Percentiles rank a stretch among this genome's conserved stretches.
phyloP scores from a whole-genome alignment of 345 rosid species.

The Euphorbia peplus region DNA sequence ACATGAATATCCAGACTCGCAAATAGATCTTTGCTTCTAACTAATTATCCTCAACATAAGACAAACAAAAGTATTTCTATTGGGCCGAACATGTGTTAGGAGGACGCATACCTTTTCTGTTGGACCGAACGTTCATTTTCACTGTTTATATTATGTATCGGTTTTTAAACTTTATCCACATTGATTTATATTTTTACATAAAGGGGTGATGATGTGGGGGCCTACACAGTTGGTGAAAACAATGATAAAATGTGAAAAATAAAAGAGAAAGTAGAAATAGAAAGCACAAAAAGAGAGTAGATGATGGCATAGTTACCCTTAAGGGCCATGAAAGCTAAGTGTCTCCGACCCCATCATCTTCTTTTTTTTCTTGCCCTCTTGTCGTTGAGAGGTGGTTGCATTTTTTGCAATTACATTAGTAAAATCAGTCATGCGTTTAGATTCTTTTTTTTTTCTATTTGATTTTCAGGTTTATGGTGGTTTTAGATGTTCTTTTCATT shows the following conservation, averaged over 20 bases:
- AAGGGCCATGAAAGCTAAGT: slow-evolving; percentile 50
- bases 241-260: slow-evolving; percentile 6
- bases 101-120: too few species aligned
- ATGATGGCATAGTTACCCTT: slow-evolving; percentile 14
- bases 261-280: not conserved
- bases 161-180: too few species aligned
- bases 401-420: slow-evolving; percentile 36
- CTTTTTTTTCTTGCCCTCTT: slow-evolving; percentile 25
- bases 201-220: not conserved
- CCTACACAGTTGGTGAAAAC: slow-evolving; percentile 11
- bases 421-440: slow-evolving; percentile 30
- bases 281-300: slow-evolving; percentile 6
- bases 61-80: too few species aligned
- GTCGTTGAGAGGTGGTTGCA: slow-evolving; percentile 53
- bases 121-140: too few species aligned
- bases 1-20: too few species aligned
- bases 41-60: too few species aligned
- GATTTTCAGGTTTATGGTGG: slow-evolving; percentile 36
- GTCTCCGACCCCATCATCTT: slow-evolving; percentile 54
- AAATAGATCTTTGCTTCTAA: too few species aligned
- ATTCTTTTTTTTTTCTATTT: not conserved
- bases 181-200: too few species aligned
- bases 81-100: too few species aligned
- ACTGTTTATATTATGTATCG: too few species aligned
- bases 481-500: slow-evolving; percentile 45